Percentiles rank a stretch among this genome's conserved stretches.
Conservation (phyloP, 495 filamentous ascomycete species). For the Trichoderma asperelloides region DNA sequence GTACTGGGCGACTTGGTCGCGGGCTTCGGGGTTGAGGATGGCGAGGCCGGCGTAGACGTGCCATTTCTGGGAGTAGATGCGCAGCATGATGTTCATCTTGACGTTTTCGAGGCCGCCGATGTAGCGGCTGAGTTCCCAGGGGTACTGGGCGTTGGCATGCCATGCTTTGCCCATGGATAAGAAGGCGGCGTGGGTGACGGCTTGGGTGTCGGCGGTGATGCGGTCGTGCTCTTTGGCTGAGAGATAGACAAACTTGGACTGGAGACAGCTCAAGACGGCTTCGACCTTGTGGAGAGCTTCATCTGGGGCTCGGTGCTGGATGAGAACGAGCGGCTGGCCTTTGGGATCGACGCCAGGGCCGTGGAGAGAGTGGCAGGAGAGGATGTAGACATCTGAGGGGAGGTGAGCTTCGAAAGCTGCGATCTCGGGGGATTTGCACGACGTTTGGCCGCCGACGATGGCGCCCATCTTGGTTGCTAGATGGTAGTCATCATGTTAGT, state of each 20-base stretch:
- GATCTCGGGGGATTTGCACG: constrained; percentile 96
- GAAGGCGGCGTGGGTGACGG: constrained; percentile 95
- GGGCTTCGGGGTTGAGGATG: constrained; percentile 88
- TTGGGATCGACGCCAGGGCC: constrained; percentile 81
- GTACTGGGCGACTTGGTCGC: constrained; percentile 88
- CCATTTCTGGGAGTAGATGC: constrained; percentile 98
- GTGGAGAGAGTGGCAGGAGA: constrained; percentile 95
- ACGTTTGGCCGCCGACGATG: constrained; percentile 95
- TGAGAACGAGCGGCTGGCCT: constrained; percentile 84
- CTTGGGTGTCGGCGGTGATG: constrained; percentile 96
- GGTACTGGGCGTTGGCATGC: constrained; percentile 86
- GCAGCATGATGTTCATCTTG: constrained; percentile 94
- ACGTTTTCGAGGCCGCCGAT: constrained; percentile 97
- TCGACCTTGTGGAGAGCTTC: constrained; percentile 70
- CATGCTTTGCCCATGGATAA: constrained; percentile 95
- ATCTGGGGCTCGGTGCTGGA: constrained; percentile 81
- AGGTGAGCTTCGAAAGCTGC: constrained; percentile 85
- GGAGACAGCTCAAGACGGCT: constrained; percentile 68
- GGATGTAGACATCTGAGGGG: constrained; percentile 80
- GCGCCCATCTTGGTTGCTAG: constrained; percentile 86
- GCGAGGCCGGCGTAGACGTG: constrained; percentile 97
- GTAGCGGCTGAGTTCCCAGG: constrained; percentile 90
- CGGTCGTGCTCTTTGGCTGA: constrained; percentile 82
- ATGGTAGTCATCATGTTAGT: constrained; percentile 7
- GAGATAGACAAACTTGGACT: constrained; percentile 75